Percentiles rank a stretch among this genome's conserved stretches.
phyloP scores from a whole-genome alignment of 768 basidiomycete species.

The Pisolithus albus region DNA sequence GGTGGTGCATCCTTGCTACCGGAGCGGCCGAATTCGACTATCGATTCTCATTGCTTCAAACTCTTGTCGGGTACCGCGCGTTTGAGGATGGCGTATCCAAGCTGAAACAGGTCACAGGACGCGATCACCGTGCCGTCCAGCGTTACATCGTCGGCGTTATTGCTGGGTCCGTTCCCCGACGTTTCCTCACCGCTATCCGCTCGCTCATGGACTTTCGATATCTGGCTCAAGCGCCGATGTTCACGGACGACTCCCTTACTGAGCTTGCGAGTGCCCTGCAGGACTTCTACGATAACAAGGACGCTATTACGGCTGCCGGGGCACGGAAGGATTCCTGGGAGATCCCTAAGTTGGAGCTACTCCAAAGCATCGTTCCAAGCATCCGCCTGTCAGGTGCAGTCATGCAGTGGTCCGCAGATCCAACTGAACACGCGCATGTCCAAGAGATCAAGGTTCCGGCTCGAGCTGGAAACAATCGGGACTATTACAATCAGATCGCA shows the following conservation, averaged over 20 bases:
- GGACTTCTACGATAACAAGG: constrained; percentile 30
- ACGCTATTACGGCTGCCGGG: constrained; percentile 24
- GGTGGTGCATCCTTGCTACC: constrained; percentile 32
- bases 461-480: constrained; percentile 1
- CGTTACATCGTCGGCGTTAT: constrained; percentile 29
- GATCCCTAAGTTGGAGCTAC: constrained; percentile 7
- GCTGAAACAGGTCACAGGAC: constrained; percentile 37
- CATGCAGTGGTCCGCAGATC: constrained; percentile 6
- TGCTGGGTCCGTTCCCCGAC: constrained; percentile 24
- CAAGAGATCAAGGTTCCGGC: background rate
- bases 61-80: constrained; percentile 29
- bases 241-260: constrained; percentile 16
- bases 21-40: constrained; percentile 30
- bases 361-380: constrained; percentile 2
- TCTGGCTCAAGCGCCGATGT: constrained; percentile 25
- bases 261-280: constrained; percentile 16
- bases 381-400: background rate
- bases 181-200: constrained; percentile 28
- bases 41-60: constrained; percentile 31
- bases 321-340: constrained; percentile 6
- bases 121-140: constrained; percentile 33
- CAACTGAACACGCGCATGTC: constrained; percentile 2
- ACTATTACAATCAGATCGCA: constrained; percentile 2
- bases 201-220: constrained; percentile 34
- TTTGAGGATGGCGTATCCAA: constrained; percentile 34